Percentiles rank a stretch among this genome's conserved stretches.
phyloP scores from a whole-genome alignment of 495 filamentous ascomycete genomes.

The Aspergillus steynii region DNA sequence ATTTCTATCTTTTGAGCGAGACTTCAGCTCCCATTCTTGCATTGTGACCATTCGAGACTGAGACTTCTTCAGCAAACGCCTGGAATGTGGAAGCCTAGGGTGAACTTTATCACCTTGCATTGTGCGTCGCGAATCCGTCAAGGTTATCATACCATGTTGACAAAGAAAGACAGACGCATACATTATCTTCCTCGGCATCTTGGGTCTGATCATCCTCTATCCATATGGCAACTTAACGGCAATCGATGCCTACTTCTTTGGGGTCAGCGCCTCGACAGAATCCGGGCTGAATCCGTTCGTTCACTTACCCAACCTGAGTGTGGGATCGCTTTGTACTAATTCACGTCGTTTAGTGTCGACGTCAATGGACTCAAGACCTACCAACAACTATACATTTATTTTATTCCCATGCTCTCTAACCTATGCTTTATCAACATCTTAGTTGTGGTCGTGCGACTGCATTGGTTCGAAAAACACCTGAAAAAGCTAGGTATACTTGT shows the following conservation, averaged over 20 bases:
- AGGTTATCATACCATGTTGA: not conserved
- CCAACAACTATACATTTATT: constrained; percentile 40
- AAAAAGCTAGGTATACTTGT: constrained; percentile 19
- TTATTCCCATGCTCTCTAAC: constrained; percentile 35
- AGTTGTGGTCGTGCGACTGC: constrained; percentile 33
- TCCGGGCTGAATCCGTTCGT: constrained; percentile 46
- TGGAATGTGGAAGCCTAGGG: constrained; percentile 30
- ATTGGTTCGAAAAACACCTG: constrained; percentile 38
- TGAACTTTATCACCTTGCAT: constrained; percentile 74
- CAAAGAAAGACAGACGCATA: constrained; percentile 32
- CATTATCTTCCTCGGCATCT: constrained; percentile 34
- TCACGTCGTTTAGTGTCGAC: constrained; percentile 26
- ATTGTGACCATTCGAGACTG: not conserved
- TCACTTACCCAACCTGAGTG: not conserved
- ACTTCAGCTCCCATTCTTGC: not conserved
- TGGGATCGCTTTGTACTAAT: not conserved
- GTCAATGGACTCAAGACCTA: constrained; percentile 39
- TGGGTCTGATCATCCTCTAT: constrained; percentile 36
- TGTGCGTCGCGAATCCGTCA: constrained; percentile 28
- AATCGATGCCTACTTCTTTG: constrained; percentile 47
- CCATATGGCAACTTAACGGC: constrained; percentile 43
- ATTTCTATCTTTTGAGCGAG: not conserved
- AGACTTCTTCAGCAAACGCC: not conserved
- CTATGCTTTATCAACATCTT: constrained; percentile 39
- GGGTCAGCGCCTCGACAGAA: constrained; percentile 41